These are phyloP conservation scores for Phytophthora constricta DNA, from an alignment of 352 stramenopile species.

Conservation along the genomic window DNA sequence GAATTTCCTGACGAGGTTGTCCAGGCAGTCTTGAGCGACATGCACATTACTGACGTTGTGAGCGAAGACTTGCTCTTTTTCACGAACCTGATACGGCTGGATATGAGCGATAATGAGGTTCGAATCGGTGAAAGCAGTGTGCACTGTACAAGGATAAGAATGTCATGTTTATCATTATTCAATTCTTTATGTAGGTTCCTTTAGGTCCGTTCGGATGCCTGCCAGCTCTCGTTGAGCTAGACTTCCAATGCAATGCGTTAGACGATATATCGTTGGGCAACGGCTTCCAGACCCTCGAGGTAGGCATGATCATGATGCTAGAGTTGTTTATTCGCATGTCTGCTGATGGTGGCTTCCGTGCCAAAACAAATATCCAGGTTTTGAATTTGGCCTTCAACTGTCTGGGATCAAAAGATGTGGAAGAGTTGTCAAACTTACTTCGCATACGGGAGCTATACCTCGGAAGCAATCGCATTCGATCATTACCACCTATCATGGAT, in stretches of 20 bases:
- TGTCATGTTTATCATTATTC: neutral
- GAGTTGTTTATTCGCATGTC: too few relatives aligned
- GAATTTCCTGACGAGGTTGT: constrained; percentile 84
- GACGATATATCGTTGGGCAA: constrained; percentile 52
- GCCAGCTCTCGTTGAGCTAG: constrained; percentile 67
- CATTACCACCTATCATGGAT: constrained; percentile 78
- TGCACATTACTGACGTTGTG: constrained; percentile 69
- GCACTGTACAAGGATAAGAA: neutral
- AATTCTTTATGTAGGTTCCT: constrained; percentile 37
- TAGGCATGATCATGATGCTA: constrained; percentile 12
- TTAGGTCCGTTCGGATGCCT: constrained; percentile 75
- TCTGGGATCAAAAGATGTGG: constrained; percentile 59
- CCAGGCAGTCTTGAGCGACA: constrained; percentile 64
- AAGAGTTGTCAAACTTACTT: constrained; percentile 75
- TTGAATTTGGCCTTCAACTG: constrained; percentile 87
- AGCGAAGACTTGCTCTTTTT: constrained; percentile 83
- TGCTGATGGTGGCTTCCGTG: too few relatives aligned
- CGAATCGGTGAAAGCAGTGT: neutral
- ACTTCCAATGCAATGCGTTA: constrained; percentile 85
- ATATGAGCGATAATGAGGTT: constrained; percentile 88
- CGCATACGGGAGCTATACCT: constrained; percentile 83
- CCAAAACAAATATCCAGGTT: constrained; percentile 34
- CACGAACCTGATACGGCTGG: constrained; percentile 67
- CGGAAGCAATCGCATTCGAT: constrained; percentile 73
- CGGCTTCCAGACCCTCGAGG: constrained; percentile 73